phyloP scores from a whole-genome alignment of 2,329 filamentous ascomycete genomes.

The Aspergillus sp. region DNA sequence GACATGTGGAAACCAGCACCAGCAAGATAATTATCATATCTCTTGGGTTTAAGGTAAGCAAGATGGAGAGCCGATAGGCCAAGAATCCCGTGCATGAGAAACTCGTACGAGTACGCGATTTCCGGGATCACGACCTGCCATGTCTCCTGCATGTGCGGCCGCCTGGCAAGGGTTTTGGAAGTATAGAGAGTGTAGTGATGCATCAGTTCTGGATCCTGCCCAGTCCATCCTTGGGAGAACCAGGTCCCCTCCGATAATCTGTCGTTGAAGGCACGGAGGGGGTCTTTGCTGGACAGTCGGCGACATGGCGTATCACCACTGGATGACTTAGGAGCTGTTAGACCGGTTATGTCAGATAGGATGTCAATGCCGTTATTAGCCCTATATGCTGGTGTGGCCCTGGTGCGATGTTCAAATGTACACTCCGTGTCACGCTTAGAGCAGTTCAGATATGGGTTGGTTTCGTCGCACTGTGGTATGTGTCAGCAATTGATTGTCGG shows the following conservation, averaged over 20 bases:
- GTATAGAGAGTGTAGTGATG: slow-evolving; percentile 47
- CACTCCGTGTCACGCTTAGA: slow-evolving; percentile 29
- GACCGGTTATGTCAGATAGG: neutral
- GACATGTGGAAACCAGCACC: slow-evolving; percentile 26
- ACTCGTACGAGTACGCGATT: slow-evolving; percentile 1
- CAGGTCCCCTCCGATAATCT: slow-evolving; percentile 1
- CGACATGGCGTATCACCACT: neutral
- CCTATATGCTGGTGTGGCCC: neutral
- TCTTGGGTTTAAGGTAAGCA: slow-evolving; percentile 22
- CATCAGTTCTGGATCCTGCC: slow-evolving; percentile 39
- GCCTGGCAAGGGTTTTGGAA: slow-evolving; percentile 27
- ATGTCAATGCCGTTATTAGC: slow-evolving; percentile 17
- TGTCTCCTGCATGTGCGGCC: slow-evolving; percentile 8
- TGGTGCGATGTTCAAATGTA: slow-evolving; percentile 2
- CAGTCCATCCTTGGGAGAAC: slow-evolving; percentile 17
- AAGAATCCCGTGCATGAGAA: slow-evolving; percentile 12
- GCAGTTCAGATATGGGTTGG: slow-evolving; percentile 32
- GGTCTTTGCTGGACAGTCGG: slow-evolving; percentile 32
- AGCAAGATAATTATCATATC: slow-evolving; percentile 21
- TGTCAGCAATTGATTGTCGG: neutral
- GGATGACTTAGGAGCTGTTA: no score
- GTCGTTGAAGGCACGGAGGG: slow-evolving; percentile 4
- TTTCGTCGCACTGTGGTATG: slow-evolving; percentile 32
- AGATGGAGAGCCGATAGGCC: slow-evolving; percentile 10
- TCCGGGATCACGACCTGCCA: slow-evolving; percentile 3